A percentile compares a stretch with the other conserved stretches of the same genome.
phyloP scores from a whole-genome alignment of 202 grass and related monocot genomes.

The Schoenoplectus triqueter region DNA sequence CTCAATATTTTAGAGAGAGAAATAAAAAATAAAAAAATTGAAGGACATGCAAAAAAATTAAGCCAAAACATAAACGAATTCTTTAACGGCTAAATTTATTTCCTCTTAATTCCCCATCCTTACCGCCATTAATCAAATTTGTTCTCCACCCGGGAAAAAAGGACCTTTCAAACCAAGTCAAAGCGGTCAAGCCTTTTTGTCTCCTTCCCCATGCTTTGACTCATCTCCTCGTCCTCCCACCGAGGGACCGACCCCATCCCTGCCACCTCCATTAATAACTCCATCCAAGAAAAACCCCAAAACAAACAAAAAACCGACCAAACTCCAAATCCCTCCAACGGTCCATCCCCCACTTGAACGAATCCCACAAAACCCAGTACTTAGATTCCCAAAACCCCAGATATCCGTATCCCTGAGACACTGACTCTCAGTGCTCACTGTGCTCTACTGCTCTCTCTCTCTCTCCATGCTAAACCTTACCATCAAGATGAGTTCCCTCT shows the following conservation, averaged over 20 bases:
- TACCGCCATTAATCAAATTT: constrained; percentile 12
- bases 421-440: constrained; percentile 39
- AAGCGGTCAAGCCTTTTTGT: constrained; percentile 29
- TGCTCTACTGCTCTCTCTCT: constrained; percentile 43
- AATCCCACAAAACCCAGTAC: neutral
- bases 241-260: neutral
- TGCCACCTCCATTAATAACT: constrained; percentile 34
- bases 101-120: too few relatives aligned
- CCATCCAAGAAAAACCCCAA: constrained; percentile 9
- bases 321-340: neutral
- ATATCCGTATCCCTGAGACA: constrained; percentile 27
- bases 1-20: too few relatives aligned
- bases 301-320: constrained; percentile 4
- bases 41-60: too few relatives aligned
- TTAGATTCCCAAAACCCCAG: constrained; percentile 31
- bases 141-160: neutral
- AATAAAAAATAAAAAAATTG: too few relatives aligned
- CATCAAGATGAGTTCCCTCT: constrained; percentile 15
- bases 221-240: neutral
- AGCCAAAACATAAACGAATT: too few relatives aligned
- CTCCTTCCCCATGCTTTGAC: constrained; percentile 24
- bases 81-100: too few relatives aligned
- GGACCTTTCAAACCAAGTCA: neutral
- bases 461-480: neutral
- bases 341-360: neutral